Evolutionary conservation across 352 stramenopile genomes (phyloP).

Genomic region (Blastocystis sp.): DNA sequence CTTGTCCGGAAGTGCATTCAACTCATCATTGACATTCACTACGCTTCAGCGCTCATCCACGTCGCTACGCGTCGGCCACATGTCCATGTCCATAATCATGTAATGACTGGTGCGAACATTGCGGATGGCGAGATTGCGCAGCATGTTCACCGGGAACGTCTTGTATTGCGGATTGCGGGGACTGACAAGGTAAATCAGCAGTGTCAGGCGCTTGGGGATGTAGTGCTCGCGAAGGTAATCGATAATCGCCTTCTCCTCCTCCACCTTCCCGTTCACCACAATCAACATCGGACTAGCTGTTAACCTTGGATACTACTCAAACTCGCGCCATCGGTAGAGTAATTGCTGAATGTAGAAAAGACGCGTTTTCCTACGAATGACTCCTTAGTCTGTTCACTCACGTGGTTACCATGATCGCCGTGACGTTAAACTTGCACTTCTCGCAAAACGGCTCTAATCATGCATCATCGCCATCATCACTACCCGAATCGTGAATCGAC

Average conservation of each 20-base stretch:
- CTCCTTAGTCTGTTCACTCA: not conserved
- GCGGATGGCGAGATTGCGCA: conserved; percentile 43
- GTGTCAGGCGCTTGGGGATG: not conserved
- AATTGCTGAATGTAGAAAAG: conserved; percentile 21
- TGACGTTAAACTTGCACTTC: not conserved
- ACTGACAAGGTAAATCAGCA: not conserved
- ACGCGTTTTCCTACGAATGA: conserved; percentile 1
- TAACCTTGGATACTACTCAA: not conserved
- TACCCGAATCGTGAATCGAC: not conserved
- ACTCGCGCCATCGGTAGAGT: conserved; percentile 28
- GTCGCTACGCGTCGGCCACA: conserved; percentile 1
- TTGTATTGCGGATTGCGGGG: not conserved
- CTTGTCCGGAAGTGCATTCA: not conserved
- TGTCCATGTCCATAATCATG: conserved; percentile 60
- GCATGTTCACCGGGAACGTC: conserved; percentile 34
- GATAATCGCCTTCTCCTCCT: not conserved
- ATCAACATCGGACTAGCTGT: conserved; percentile 7
- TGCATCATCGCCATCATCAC: not conserved
- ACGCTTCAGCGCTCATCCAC: not conserved
- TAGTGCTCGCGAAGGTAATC: conserved; percentile 1
- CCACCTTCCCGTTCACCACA: not conserved
- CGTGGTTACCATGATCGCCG: conserved; percentile 17
- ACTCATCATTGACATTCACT: conserved; percentile 26
- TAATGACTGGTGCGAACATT: conserved; percentile 44
- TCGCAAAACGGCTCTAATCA: too few species aligned